Conservation (phyloP, 2,329 filamentous ascomycete genomes). For the Colletotrichum sp. region DNA sequence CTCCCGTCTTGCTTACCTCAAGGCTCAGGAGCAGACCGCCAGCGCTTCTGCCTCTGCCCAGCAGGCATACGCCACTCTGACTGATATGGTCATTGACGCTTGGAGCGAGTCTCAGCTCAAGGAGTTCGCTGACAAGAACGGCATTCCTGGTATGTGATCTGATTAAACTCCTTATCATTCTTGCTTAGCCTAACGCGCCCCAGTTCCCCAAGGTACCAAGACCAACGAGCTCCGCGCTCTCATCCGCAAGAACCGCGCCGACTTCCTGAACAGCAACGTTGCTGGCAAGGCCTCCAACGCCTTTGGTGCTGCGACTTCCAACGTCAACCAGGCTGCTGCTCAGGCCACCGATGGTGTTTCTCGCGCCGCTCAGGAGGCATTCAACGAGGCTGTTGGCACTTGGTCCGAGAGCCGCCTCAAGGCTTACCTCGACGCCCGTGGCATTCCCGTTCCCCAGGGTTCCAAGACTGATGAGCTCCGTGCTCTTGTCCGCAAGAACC, state of each 20-base stretch:
- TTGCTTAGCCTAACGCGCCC: conserved; percentile 21
- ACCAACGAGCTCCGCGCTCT: conserved; percentile 88
- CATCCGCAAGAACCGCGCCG: conserved; percentile 83
- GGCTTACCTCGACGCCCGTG: conserved; percentile 77
- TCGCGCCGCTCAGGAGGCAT: conserved; percentile 68
- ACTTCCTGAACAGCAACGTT: conserved; percentile 70
- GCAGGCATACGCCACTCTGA: conserved; percentile 74
- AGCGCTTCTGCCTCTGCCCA: conserved; percentile 69
- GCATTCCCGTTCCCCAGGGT: conserved; percentile 74
- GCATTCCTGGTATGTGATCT: conserved; percentile 56
- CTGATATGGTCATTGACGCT: conserved; percentile 83
- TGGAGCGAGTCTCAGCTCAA: conserved; percentile 93
- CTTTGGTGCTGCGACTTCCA: conserved; percentile 75
- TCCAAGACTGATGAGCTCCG: conserved; percentile 76
- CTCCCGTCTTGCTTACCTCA: conserved; percentile 78
- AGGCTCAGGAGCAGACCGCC: conserved; percentile 64
- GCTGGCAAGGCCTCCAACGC: conserved; percentile 61
- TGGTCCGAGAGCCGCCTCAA: conserved; percentile 84
- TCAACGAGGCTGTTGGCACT: conserved; percentile 62
- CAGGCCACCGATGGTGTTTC: conserved; percentile 74
- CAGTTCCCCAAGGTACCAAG: conserved; percentile 90
- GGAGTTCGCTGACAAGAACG: conserved; percentile 90
- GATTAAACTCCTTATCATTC: rapidly evolving
- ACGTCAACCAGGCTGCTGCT: conserved; percentile 77
- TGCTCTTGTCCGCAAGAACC: conserved; percentile 74